Percentiles rank a stretch among this genome's conserved stretches.
Conservation (phyloP, 495 filamentous ascomycete genomes). For the Xylaria bambusicola region DNA sequence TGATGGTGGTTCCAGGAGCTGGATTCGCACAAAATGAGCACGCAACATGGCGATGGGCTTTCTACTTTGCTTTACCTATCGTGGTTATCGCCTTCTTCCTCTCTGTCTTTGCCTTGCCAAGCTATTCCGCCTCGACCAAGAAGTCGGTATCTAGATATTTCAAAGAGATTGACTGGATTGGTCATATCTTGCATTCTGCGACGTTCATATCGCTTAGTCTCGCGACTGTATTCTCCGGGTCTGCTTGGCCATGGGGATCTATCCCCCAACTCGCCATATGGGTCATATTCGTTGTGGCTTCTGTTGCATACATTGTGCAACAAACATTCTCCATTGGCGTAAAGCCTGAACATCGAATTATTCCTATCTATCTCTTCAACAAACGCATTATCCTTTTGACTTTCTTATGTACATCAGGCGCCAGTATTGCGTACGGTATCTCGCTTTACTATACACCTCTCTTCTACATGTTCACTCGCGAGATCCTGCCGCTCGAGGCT, state of each 20-base stretch:
- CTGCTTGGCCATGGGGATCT: slow-evolving; percentile 44
- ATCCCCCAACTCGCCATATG: slow-evolving; percentile 20
- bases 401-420: slow-evolving; percentile 27
- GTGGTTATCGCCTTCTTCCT: slow-evolving; percentile 53
- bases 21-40: slow-evolving; percentile 53
- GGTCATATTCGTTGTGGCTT: slow-evolving; percentile 22
- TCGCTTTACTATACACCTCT: slow-evolving; percentile 55
- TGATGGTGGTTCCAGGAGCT: slow-evolving; percentile 10
- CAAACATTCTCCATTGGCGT: slow-evolving; percentile 49
- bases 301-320: slow-evolving; percentile 23
- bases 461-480: slow-evolving; percentile 50
- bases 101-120: slow-evolving; percentile 55
- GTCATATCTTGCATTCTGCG: slow-evolving; percentile 21
- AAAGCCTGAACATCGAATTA: slow-evolving; percentile 48
- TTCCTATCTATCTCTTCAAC: slow-evolving; percentile 44
- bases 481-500: slow-evolving; percentile 36
- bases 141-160: slow-evolving; percentile 34
- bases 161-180: slow-evolving; percentile 45
- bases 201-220: slow-evolving; percentile 22
- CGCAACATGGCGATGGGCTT: slow-evolving; percentile 59
- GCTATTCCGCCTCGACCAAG: slow-evolving; percentile 43
- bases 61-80: slow-evolving; percentile 66
- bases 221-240: slow-evolving; percentile 33
- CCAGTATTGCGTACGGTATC: slow-evolving; percentile 36
- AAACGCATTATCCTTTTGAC: slow-evolving; percentile 20